Base-by-base conservation (phyloP, 805 yeast genomes). In the Candida xyloterini region DNA sequence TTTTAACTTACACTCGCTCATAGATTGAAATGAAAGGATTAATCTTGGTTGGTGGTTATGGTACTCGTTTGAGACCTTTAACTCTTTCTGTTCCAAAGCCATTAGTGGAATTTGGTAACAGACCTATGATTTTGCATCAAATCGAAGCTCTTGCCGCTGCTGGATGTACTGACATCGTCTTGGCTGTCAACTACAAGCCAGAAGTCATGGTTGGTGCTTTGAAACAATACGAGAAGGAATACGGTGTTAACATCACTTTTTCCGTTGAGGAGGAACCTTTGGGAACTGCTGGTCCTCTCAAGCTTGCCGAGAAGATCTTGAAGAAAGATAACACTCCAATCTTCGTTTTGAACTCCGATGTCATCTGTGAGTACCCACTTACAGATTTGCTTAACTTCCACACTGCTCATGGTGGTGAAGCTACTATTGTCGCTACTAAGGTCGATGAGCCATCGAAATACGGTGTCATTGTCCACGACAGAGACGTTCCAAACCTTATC, bases 381-480 rank as follows among this genome's bases (percentile, higher is more conserved):
- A 68, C 74, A 58, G 97, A 91, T 66, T 79, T 93, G 63, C 90
- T 87, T 51, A 82, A 73, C 40, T 93, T 89, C 88, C 99, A 93
- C 79, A 71, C 76, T 65, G 81, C 84, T 47, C 98, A 91, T 73
- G 97, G 96, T 67, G 98, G 95, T 66, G 86, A 79, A 60, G 99
- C 96, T 70, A 93, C 99, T 60, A 93, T 93, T 63, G 98, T 93
- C 48, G 99, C 98, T 51, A 93, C 99, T 63, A 93, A 93, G 77
- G 99, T 93, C 53, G 99, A 93, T 66, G 99, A 93, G 74, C 99
- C 99, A 51, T 85, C 95, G 60, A 93, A 93, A 74, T 93, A 93
- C 73, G 99, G 99, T 79, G 99, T 93, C 66, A 93, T 93, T 68
- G 99, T 93, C 48, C 95, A 87, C 63, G 97, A 93, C 75, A 82